A percentile compares a stretch with the other conserved stretches of the same genome.
These are phyloP conservation scores for Xeromyces bisporus DNA, from an alignment of 495 filamentous ascomycete genomes.

Conservation along the genomic window DNA sequence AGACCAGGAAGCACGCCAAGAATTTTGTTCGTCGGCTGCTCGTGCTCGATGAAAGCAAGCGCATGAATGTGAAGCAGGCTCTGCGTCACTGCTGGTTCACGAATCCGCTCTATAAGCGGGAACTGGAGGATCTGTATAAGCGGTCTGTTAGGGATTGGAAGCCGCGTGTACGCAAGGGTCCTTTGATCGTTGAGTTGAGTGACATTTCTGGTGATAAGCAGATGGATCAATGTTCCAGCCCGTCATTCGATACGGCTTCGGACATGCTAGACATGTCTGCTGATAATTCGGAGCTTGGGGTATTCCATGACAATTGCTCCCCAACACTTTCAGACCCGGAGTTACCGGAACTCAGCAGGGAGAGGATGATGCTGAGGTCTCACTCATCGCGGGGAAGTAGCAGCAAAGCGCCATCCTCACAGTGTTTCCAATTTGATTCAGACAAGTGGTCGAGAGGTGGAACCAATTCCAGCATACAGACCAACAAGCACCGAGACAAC, in stretches of 20 bases:
- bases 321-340: constrained; percentile 2
- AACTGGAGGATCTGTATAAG: constrained; percentile 32
- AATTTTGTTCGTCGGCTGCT: constrained; percentile 40
- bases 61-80: constrained; percentile 39
- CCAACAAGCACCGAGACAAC: too few species aligned
- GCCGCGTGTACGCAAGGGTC: constrained; percentile 8
- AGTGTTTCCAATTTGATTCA: neutral
- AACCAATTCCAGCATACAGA: neutral
- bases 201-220: neutral
- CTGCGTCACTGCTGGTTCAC: constrained; percentile 44
- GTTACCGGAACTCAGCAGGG: neutral
- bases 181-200: constrained; percentile 4
- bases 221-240: neutral
- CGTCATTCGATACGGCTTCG: neutral
- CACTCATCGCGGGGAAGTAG: neutral
- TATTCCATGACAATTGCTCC: neutral
- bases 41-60: constrained; percentile 27
- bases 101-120: constrained; percentile 16
- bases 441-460: neutral
- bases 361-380: neutral
- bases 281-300: too few species aligned
- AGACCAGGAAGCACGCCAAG: constrained; percentile 24
- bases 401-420: neutral
- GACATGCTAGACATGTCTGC: too few species aligned
- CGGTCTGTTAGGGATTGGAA: constrained; percentile 33